Base-by-base conservation (phyloP, 2,329 filamentous ascomycete genomes). In the Fusarium sublunatum region DNA sequence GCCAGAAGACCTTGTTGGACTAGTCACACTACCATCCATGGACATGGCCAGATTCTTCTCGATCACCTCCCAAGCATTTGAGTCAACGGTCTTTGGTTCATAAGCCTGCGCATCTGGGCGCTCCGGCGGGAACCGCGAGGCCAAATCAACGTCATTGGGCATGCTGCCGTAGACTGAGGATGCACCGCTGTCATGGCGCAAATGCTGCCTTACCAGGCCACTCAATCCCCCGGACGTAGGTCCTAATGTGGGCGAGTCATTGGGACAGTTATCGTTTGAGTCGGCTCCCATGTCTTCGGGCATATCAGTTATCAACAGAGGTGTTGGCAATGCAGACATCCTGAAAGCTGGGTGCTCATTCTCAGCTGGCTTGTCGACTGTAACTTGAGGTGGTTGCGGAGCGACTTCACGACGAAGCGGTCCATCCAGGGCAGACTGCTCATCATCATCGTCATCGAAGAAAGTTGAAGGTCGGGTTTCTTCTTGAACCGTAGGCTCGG, bases 151-250 rank as follows among this genome's bases (percentile, higher is more conserved):
- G 63, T 77, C 61, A 71, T 75, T 36, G 75, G 78, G 9, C 79
- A 79, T 24, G 76, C 77, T 53, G 25, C 85, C 86, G 66, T 92
- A 92, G 25, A 95, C 82, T 0, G 92, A 96, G 1, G 94, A 98
- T 12, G 87, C 84, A 56, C 89, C 89, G 77, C 94, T 98, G 63
- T 89, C 87, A 31, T 87, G 87, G 46, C 95, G 88, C 36, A 98
- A 79, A 79, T 98, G 95, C 61, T 93, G 89, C 29, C 90, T 87
- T 41, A 97, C 88, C 81, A 97, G 85, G 2, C 90, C 91, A 70
- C 89, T 94, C 13, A 97, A 81, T 3, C 69, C 69, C 1, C 91
- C 92, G 10, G 72, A 51, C 13, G 81, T 81, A 0, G 91, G 89
- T 2, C 90, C 90, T 6, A 97, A 78, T 0, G 92, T 96, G 1